Percentiles rank a stretch among this genome's conserved stretches.
These are phyloP conservation scores for Leptographium wingfieldii DNA, from an alignment of 2,329 filamentous ascomycete genomes.

Conservation along the genomic window DNA sequence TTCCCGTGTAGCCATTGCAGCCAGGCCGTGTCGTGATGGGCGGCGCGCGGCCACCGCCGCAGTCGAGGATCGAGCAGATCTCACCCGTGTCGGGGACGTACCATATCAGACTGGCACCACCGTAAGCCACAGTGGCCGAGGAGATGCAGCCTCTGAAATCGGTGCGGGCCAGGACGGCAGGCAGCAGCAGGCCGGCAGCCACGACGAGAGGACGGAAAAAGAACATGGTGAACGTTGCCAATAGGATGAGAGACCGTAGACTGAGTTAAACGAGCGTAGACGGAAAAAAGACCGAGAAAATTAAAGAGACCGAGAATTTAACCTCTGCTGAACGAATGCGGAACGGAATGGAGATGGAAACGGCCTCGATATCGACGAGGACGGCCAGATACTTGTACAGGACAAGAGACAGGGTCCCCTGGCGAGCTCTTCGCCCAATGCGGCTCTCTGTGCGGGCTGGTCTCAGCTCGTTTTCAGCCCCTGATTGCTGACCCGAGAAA, in stretches of 20 bases:
- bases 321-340: too few species aligned
- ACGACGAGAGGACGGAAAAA: background rate
- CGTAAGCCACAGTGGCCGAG: conserved; percentile 21
- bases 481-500: background rate
- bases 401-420: background rate
- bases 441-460: background rate
- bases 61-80: conserved; percentile 52
- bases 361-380: too few species aligned
- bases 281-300: too few species aligned
- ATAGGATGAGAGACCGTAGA: background rate
- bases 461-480: background rate
- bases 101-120: conserved; percentile 36
- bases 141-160: conserved; percentile 34
- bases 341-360: too few species aligned
- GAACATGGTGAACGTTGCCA: background rate
- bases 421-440: background rate
- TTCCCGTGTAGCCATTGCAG: conserved; percentile 42
- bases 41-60: conserved; percentile 53
- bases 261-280: background rate
- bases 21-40: conserved; percentile 51
- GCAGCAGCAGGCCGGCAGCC: conserved; percentile 4
- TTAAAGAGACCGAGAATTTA: too few species aligned
- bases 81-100: conserved; percentile 52
- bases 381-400: background rate
- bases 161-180: conserved; percentile 25